These are phyloP conservation scores for Gypsophila paniculata DNA, from an alignment of 179 eudicot genomes.

Conservation along the genomic window DNA sequence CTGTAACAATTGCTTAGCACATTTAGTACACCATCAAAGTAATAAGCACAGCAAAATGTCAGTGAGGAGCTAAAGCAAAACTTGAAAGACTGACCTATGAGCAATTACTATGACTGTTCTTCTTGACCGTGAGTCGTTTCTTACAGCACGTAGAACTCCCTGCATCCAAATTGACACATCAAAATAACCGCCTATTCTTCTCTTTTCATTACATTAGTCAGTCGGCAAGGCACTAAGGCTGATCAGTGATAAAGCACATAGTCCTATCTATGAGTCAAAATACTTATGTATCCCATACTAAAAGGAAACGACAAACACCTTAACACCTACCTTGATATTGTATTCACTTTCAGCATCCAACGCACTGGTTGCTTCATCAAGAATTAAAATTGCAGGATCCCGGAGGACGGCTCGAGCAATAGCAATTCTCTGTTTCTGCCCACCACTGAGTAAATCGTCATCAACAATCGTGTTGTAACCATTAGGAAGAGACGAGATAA, in stretches of 20 bases:
- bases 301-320: constrained; percentile 10
- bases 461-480: constrained; percentile 88
- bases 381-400: constrained; percentile 84
- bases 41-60: constrained; percentile 4
- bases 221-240: neutral
- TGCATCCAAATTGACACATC: constrained; percentile 29
- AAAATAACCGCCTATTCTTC: neutral
- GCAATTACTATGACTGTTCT: constrained; percentile 88
- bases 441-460: constrained; percentile 97
- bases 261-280: neutral
- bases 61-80: neutral
- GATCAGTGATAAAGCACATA: neutral
- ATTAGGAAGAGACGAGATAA: constrained; percentile 72
- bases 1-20: constrained; percentile 36
- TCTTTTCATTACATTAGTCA: neutral
- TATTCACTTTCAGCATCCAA: constrained; percentile 97
- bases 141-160: constrained; percentile 81
- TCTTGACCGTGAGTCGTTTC: constrained; percentile 52
- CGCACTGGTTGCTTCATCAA: constrained; percentile 99
- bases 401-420: constrained; percentile 92
- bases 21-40: constrained; percentile 1
- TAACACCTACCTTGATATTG: constrained; percentile 67
- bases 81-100: constrained; percentile 53
- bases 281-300: neutral
- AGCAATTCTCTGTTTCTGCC: constrained; percentile 94